phyloP scores from a whole-genome alignment of 2,329 filamentous ascomycete species.

The Alternaria metachromatica region DNA sequence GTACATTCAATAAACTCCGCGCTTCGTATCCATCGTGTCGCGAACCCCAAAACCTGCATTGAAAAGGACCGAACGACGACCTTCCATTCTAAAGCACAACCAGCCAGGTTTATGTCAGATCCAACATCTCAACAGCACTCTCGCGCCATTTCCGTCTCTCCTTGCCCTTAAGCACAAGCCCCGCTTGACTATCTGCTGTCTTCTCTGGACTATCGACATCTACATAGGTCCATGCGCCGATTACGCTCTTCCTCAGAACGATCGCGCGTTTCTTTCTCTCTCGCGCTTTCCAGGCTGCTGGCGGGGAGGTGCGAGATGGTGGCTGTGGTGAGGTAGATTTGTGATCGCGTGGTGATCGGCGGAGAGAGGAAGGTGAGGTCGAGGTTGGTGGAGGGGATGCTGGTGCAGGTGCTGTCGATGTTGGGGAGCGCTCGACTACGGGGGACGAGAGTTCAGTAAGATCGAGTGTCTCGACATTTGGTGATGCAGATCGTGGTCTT shows the following conservation, averaged over 20 bases:
- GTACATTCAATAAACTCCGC: not conserved
- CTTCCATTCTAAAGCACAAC: not conserved
- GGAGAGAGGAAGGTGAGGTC: constrained; percentile 7
- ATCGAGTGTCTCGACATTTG: constrained; percentile 29
- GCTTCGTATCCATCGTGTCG: not conserved
- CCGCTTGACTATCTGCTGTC: not conserved
- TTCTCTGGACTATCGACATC: constrained; percentile 32
- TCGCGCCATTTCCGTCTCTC: constrained; percentile 43
- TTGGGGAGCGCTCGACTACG: not conserved
- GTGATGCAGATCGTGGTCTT: constrained; percentile 7
- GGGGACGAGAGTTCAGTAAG: constrained; percentile 30
- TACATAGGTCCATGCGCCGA: constrained; percentile 41
- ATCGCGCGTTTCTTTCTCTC: constrained; percentile 42
- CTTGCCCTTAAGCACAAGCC: constrained; percentile 25
- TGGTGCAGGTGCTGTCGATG: not conserved
- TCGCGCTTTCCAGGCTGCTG: constrained; percentile 40
- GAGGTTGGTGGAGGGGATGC: constrained; percentile 10
- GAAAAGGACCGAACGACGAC: not conserved
- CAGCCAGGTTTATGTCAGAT: constrained; percentile 31
- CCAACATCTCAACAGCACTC: constrained; percentile 46
- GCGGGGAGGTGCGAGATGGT: constrained; percentile 11
- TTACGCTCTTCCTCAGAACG: constrained; percentile 39
- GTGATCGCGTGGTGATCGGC: constrained; percentile 32
- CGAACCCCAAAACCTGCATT: not conserved
- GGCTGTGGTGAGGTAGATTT: constrained; percentile 10